phyloP scores from a whole-genome alignment of 129 eudicot genomes.

The Dittrichia graveolens region DNA sequence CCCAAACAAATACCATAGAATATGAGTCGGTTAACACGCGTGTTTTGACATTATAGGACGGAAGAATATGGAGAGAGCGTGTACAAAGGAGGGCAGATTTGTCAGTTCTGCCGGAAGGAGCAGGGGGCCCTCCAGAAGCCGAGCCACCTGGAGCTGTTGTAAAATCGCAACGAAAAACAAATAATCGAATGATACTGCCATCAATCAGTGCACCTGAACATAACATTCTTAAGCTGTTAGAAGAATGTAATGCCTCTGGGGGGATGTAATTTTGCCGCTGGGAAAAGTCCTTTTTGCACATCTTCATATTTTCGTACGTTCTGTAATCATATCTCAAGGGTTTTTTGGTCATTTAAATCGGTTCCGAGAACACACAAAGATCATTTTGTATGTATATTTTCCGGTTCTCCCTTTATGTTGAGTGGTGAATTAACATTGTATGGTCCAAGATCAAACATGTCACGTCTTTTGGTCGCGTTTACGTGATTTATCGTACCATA shows the following conservation, averaged over 20 bases:
- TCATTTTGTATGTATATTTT: slow-evolving; percentile 26
- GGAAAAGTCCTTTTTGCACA: background rate
- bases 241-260: slow-evolving; percentile 81
- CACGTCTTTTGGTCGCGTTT: too few species aligned
- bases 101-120: slow-evolving; percentile 33
- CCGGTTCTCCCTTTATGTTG: background rate
- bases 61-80: slow-evolving; percentile 94
- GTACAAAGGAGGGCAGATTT: slow-evolving; percentile 54
- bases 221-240: slow-evolving; percentile 70
- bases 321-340: slow-evolving; percentile 6
- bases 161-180: slow-evolving; percentile 45
- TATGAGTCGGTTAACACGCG: background rate
- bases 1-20: too few species aligned
- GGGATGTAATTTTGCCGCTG: slow-evolving; percentile 43
- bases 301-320: background rate
- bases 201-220: slow-evolving; percentile 91
- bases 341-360: slow-evolving; percentile 14
- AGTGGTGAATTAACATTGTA: too few species aligned
- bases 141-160: slow-evolving; percentile 37
- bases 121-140: slow-evolving; percentile 36
- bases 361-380: slow-evolving; percentile 9
- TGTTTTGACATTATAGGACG: slow-evolving; percentile 52
- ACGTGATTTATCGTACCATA: too few species aligned
- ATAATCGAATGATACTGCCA: slow-evolving; percentile 62
- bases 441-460: too few species aligned